Conservation (phyloP, 1,284 basidiomycete species). For the Ustilago loliicola region DNA sequence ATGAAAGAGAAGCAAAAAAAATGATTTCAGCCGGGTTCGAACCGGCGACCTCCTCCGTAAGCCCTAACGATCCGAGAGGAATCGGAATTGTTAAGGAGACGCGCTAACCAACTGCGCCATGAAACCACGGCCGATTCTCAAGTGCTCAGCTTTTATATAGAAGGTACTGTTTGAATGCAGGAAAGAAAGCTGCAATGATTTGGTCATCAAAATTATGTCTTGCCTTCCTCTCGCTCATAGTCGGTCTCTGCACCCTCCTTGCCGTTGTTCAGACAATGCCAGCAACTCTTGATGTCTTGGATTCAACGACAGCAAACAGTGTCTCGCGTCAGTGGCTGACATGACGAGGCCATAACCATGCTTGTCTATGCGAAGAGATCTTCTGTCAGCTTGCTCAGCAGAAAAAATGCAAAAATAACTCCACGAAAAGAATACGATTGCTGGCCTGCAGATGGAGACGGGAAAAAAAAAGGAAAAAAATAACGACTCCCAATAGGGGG, state of each 20-base stretch:
- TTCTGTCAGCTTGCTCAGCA: too few relatives aligned
- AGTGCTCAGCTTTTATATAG: not conserved
- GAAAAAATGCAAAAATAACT: too few relatives aligned
- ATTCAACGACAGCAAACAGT: too few relatives aligned
- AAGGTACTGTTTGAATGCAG: too few relatives aligned
- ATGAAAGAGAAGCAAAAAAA: constrained; percentile 13
- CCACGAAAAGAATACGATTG: too few relatives aligned
- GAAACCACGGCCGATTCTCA: constrained; percentile 23
- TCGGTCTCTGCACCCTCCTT: too few relatives aligned
- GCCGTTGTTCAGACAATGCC: too few relatives aligned
- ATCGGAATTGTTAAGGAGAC: constrained; percentile 57
- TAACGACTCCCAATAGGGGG: constrained; percentile 66
- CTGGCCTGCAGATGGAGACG: not conserved
- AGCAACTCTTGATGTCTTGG: too few relatives aligned
- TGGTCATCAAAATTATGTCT: not conserved
- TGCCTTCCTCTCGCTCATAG: not conserved
- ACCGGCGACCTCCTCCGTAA: constrained; percentile 59
- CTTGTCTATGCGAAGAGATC: too few relatives aligned
- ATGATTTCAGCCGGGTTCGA: constrained; percentile 60
- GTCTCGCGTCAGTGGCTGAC: too few relatives aligned
- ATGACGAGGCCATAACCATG: too few relatives aligned
- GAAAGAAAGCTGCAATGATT: not conserved
- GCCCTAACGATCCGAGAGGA: constrained; percentile 36
- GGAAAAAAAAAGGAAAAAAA: constrained; percentile 35
- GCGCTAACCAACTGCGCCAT: constrained; percentile 60